These are phyloP conservation scores for Haematococcus sp. DNA, from an alignment of 139 green algal genomes.

Conservation along the genomic window DNA sequence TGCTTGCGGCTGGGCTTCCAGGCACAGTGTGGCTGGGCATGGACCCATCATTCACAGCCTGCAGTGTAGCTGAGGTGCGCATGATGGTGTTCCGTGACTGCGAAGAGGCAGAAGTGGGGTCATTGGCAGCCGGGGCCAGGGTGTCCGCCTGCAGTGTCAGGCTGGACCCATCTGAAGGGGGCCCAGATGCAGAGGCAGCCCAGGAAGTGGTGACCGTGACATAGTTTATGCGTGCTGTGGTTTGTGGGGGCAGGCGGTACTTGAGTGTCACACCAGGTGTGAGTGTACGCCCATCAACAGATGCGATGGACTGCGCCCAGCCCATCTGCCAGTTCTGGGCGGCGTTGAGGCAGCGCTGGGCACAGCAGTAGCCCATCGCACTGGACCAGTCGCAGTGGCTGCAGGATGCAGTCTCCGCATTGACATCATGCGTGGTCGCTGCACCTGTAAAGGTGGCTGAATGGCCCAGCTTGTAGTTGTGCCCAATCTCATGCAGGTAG, in stretches of 20 bases:
- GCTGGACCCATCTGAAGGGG: not conserved
- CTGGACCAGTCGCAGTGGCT: conserved; percentile 25
- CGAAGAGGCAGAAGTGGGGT: not conserved
- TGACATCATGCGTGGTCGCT: not conserved
- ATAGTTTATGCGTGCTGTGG: not conserved
- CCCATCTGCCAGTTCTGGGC: conserved; percentile 27
- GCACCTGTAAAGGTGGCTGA: not conserved
- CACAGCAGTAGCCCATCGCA: conserved; percentile 37
- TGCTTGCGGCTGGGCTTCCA: too few relatives aligned
- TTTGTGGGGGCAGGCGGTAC: not conserved
- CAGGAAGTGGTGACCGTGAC: conserved; percentile 5
- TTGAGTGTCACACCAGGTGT: not conserved
- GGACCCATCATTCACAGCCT: too few relatives aligned
- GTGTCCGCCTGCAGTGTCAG: not conserved
- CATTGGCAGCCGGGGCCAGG: not conserved
- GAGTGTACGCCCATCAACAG: not conserved
- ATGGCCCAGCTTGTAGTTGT: conserved; percentile 42
- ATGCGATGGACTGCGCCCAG: conserved; percentile 5
- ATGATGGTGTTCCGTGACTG: not conserved
- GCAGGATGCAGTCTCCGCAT: not conserved
- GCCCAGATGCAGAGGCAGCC: not conserved
- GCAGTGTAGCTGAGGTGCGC: not conserved
- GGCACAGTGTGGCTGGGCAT: too few relatives aligned
- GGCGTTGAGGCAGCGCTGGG: conserved; percentile 7
- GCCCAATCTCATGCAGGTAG: conserved; percentile 41